Conservation (phyloP, 139 green algal species). For the Chlamydomonas incerta region DNA sequence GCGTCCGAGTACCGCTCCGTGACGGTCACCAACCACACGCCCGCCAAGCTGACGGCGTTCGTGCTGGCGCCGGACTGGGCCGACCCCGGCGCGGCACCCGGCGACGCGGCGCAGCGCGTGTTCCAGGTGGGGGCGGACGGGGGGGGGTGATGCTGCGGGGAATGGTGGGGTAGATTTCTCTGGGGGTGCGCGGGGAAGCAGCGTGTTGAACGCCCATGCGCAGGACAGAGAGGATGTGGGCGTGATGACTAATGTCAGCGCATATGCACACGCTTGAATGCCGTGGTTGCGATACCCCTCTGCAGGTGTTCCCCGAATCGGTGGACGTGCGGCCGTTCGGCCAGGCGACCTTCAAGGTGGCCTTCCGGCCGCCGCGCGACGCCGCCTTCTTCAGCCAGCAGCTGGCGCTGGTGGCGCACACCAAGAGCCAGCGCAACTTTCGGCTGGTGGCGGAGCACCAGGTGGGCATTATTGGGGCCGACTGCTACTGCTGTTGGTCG, state of each 20-base stretch:
- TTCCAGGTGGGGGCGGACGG: too few relatives aligned
- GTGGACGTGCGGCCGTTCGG: slow-evolving; percentile 66
- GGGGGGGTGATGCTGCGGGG: too few relatives aligned
- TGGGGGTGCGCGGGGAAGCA: too few relatives aligned
- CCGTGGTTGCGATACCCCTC: too few relatives aligned
- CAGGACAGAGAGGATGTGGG: too few relatives aligned
- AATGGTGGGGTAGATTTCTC: too few relatives aligned
- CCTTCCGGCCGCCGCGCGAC: slow-evolving; percentile 73
- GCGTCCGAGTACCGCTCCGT: slow-evolving; percentile 62
- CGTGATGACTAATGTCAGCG: too few relatives aligned
- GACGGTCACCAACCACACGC: slow-evolving; percentile 61
- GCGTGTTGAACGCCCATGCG: too few relatives aligned
- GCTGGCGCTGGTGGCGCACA: slow-evolving; percentile 52
- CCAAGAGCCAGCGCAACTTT: slow-evolving; percentile 80
- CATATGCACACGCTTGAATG: too few relatives aligned
- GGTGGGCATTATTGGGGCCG: too few relatives aligned
- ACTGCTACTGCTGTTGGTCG: too few relatives aligned
- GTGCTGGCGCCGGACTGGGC: slow-evolving; percentile 55
- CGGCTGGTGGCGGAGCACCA: slow-evolving; percentile 63
- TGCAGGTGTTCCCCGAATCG: slow-evolving; percentile 74
- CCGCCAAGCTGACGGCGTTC: slow-evolving; percentile 51
- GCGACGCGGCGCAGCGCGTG: slow-evolving; percentile 32
- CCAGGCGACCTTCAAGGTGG: slow-evolving; percentile 62
- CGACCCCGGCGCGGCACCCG: slow-evolving; percentile 45
- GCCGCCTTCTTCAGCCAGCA: slow-evolving; percentile 40